Base-by-base conservation (phyloP, 495 filamentous ascomycete genomes). In the Talaromyces thailandensis region DNA sequence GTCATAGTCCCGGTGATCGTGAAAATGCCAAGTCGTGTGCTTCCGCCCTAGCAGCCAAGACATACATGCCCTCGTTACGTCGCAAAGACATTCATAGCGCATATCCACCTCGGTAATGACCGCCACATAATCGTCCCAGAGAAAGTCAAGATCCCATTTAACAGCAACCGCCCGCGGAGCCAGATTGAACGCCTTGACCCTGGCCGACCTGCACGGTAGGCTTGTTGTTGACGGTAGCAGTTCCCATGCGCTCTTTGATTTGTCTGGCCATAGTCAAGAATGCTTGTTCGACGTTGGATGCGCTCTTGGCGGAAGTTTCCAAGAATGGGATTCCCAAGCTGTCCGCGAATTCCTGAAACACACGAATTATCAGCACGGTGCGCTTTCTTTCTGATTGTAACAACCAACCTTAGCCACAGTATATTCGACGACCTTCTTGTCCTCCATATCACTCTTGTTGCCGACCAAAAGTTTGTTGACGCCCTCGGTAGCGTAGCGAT, bases 391-490 rank as follows among this genome's bases (percentile, higher is more conserved):
- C 3, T 60, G 0, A 12, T 52, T 63, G 21, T 25, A 63, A 43
- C 52, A 48, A 70, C 81, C 25, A 76, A 97, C 94, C 90, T 98
- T 98, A 58, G 95, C 94, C 65, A 97, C 95, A 63, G 92, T 96
- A 84, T 98, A 98, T 73, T 98, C 95, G 45, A 98, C 94, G 9
- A 98, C 95, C 81, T 98, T 98, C 88, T 98, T 98, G 78, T 98
- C 94, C 66, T 94, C 86, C 91, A 98, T 98, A 90, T 98, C 94
- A 75, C 91, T 95, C 88, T 98, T 98, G 87, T 98, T 98, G 69
- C 94, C 94, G 61, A 98, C 94, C 61, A 98, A 86, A 57, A 98
- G 85, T 81, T 98, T 98, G 84, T 98, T 98, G 69, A 98, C 94
- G 69, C 95, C 95, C 76, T 98, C 94, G 60, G 94, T 98, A 64